phyloP scores from a whole-genome alignment of 176 grass and related monocot species.

The Aegilops speltoides region DNA sequence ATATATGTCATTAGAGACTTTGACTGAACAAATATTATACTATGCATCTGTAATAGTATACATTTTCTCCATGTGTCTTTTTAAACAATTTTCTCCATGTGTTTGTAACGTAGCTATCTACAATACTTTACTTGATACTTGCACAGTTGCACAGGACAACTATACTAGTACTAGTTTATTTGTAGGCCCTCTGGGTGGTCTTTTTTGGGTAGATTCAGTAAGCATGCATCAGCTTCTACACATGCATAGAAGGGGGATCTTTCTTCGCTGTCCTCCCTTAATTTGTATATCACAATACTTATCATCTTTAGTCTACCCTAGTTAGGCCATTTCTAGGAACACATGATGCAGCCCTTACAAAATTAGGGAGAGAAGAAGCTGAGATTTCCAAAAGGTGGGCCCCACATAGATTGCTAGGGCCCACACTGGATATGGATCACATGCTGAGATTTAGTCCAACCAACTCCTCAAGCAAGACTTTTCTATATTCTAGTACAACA shows the following conservation, averaged over 20 bases:
- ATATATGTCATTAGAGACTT: background rate
- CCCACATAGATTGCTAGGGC: slow-evolving; percentile 19
- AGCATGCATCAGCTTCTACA: slow-evolving; percentile 26
- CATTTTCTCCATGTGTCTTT: background rate
- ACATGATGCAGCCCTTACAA: background rate
- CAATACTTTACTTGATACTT: background rate
- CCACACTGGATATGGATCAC: slow-evolving; percentile 30
- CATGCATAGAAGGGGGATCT: background rate
- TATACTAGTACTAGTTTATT: background rate
- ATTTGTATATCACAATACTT: background rate
- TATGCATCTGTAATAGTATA: background rate
- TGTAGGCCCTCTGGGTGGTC: background rate
- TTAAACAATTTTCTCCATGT: background rate
- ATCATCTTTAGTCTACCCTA: background rate
- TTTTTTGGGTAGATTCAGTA: slow-evolving; percentile 18
- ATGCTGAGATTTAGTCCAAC: slow-evolving; percentile 23
- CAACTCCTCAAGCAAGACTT: slow-evolving; percentile 8
- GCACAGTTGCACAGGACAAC: slow-evolving; percentile 16
- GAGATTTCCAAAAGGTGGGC: background rate
- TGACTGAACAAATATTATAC: background rate
- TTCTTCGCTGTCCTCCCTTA: background rate
- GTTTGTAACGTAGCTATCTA: background rate
- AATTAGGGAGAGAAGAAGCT: background rate
- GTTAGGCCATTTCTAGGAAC: background rate
- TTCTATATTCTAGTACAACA: background rate